phyloP scores from a whole-genome alignment of 768 basidiomycete genomes.

The Candolleomyces aberdarensis region DNA sequence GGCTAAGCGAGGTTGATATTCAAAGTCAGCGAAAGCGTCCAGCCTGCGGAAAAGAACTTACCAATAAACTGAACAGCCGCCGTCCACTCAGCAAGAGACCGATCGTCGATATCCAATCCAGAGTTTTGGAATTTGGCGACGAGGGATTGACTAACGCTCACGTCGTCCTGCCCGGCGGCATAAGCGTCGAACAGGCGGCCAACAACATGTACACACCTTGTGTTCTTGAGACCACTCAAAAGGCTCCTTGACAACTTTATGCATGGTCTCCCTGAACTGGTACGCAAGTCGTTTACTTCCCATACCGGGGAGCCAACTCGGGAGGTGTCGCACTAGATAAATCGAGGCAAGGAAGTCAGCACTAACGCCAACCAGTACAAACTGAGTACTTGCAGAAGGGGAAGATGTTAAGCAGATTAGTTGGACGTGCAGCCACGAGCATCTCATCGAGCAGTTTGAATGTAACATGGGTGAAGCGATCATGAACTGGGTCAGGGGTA shows the following conservation, averaged over 20 bases:
- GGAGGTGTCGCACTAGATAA: background rate
- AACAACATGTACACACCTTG: background rate
- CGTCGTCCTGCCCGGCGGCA: background rate
- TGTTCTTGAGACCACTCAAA: background rate
- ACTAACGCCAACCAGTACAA: background rate
- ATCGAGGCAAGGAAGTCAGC: no score
- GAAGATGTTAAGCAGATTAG: background rate
- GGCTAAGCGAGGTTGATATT: conserved; percentile 26
- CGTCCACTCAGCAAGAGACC: background rate
- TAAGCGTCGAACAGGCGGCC: no score
- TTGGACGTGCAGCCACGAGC: background rate
- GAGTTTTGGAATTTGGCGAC: background rate
- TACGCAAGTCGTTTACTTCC: background rate
- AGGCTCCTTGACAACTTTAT: background rate
- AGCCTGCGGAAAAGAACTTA: background rate
- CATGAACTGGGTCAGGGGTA: background rate
- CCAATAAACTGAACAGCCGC: conserved; percentile 1
- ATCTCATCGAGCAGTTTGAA: conserved; percentile 2
- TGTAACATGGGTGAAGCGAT: background rate
- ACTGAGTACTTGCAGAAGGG: background rate
- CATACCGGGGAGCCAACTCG: background rate
- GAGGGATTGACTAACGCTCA: background rate
- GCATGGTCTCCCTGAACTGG: background rate
- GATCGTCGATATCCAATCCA: background rate
- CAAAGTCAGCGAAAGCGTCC: no score